phyloP scores from a whole-genome alignment of 1,284 basidiomycete genomes.

The Moesziomyces sp. region DNA sequence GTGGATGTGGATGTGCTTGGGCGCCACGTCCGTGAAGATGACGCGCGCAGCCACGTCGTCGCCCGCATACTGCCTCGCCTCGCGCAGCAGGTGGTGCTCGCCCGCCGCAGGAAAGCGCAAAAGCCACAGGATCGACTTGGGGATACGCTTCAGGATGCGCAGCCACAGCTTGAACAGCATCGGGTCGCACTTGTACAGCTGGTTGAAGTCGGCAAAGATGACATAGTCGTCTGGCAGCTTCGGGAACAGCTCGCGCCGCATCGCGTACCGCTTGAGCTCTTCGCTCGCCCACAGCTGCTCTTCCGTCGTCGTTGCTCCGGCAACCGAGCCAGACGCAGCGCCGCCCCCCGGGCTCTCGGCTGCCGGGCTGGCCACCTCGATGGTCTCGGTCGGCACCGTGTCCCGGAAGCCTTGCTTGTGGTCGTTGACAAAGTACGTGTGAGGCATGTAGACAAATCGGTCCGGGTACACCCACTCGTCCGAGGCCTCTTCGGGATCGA shows the following conservation, averaged over 20 bases:
- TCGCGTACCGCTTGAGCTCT: constrained; percentile 70
- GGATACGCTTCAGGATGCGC: constrained; percentile 72
- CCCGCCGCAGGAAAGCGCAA: constrained; percentile 74
- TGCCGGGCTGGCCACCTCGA: constrained; percentile 7
- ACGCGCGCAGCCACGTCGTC: constrained; percentile 73
- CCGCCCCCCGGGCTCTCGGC: not conserved
- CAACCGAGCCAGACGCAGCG: not conserved
- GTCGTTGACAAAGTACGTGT: constrained; percentile 75
- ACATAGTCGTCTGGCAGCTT: constrained; percentile 70
- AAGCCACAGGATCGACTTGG: constrained; percentile 74
- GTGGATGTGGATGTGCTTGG: constrained; percentile 73
- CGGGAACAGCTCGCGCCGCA: constrained; percentile 70
- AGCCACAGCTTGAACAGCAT: constrained; percentile 75
- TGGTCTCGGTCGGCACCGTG: constrained; percentile 15
- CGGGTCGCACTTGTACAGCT: constrained; percentile 70
- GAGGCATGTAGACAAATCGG: constrained; percentile 71
- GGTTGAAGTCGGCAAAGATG: constrained; percentile 77
- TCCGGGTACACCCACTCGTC: constrained; percentile 73
- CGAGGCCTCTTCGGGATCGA: constrained; percentile 72
- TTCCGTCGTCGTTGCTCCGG: constrained; percentile 9
- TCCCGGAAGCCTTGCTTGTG: constrained; percentile 73
- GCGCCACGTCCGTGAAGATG: constrained; percentile 74
- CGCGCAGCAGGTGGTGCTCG: constrained; percentile 72
- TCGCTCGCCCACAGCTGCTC: constrained; percentile 72
- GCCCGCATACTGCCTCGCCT: constrained; percentile 73